A percentile compares a stretch with the other conserved stretches of the same genome.
Evolutionary conservation across 805 yeast genomes (phyloP).

Genomic region (Priceomyces medius): DNA sequence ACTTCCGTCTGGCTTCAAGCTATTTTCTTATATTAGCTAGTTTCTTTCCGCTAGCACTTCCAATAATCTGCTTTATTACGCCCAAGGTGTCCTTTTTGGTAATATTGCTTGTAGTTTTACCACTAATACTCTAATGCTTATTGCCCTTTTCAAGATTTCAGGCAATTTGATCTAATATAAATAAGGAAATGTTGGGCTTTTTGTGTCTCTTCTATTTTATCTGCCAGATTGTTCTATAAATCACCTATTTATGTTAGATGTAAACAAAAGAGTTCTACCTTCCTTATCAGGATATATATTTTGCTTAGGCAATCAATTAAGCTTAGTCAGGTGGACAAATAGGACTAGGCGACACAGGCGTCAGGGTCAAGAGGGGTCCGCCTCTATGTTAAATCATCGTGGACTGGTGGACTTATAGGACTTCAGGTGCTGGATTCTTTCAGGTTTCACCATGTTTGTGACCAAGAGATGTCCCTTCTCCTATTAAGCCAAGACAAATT

Average conservation of each 20-base stretch:
- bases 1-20: neutral
- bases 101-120: neutral
- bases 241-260: constrained; percentile 3
- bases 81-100: neutral
- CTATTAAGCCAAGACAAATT: no score
- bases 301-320: neutral
- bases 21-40: neutral
- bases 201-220: constrained; percentile 5
- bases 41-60: neutral
- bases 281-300: constrained; percentile 2
- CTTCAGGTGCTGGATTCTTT: no score
- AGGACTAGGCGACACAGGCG: no score
- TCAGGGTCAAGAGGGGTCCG: no score
- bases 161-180: constrained; percentile 4
- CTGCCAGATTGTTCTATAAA: constrained; percentile 3
- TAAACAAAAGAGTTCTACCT: constrained; percentile 4
- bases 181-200: constrained; percentile 6
- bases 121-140: neutral
- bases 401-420: no score
- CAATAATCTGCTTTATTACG: neutral
- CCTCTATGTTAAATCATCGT: no score
- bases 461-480: no score
- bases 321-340: no score
- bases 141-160: neutral
- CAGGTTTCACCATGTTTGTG: no score